A percentile compares a stretch with the other conserved stretches of the same genome.
Evolutionary conservation across 2,329 filamentous ascomycete genomes (phyloP).

Genomic region (Sphaerulina musiva): DNA sequence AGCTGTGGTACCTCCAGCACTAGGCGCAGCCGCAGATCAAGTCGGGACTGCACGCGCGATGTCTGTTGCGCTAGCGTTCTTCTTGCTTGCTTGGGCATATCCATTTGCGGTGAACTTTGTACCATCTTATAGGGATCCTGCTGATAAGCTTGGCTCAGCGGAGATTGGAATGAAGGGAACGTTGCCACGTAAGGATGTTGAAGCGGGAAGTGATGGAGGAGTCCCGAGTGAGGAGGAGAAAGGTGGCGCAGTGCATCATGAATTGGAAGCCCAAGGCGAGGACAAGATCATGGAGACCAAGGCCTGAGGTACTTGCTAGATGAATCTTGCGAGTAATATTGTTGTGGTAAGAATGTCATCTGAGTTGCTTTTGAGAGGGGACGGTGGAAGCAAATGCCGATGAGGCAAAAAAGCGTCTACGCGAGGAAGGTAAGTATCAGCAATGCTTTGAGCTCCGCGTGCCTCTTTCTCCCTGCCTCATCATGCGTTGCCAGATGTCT

Average conservation of each 20-base stretch:
- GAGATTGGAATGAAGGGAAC: neutral
- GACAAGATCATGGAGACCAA: neutral
- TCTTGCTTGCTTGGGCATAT: constrained; percentile 45
- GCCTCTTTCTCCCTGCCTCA: no score
- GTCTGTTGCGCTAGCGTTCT: constrained; percentile 39
- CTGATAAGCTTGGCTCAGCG: neutral
- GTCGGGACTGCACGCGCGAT: constrained; percentile 17
- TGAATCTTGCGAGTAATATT: no score
- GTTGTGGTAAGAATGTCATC: no score
- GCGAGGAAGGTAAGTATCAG: no score
- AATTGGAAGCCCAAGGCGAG: neutral
- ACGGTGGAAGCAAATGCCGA: no score
- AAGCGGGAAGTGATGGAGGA: neutral
- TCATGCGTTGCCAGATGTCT: no score
- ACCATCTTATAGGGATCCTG: constrained; percentile 54
- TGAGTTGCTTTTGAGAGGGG: no score
- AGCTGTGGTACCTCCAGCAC: constrained; percentile 62
- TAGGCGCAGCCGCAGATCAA: constrained; percentile 62
- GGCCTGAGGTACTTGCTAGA: neutral
- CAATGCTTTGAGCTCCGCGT: no score
- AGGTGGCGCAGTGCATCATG: neutral
- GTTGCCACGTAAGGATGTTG: neutral
- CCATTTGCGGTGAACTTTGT: constrained; percentile 55
- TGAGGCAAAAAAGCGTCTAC: no score
- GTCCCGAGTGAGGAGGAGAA: neutral